phyloP scores from a whole-genome alignment of 2,329 filamentous ascomycete genomes.

The Trichoderma oligosporum region DNA sequence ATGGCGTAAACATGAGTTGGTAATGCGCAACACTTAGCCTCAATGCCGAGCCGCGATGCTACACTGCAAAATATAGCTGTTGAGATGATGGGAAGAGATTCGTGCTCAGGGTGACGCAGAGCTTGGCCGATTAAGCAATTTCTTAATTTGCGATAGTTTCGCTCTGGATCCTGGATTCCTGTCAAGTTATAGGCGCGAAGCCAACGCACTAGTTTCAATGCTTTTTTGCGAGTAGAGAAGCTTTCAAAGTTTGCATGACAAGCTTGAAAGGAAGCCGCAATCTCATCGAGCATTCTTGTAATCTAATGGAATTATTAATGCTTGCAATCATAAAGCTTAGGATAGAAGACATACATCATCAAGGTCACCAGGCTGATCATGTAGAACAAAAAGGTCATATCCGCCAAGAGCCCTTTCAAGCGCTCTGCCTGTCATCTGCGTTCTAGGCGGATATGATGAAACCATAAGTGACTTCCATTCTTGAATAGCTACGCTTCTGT shows the following conservation, averaged over 20 bases:
- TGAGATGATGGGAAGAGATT: slow-evolving; percentile 81
- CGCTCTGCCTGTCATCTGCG: slow-evolving; percentile 38
- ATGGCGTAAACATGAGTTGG: slow-evolving; percentile 83
- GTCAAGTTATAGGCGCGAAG: slow-evolving; percentile 64
- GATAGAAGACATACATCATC: slow-evolving; percentile 54
- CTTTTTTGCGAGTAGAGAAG: slow-evolving; percentile 62
- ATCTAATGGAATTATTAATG: slow-evolving; percentile 43
- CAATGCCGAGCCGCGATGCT: slow-evolving; percentile 68
- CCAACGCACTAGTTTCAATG: slow-evolving; percentile 64
- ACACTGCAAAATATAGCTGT: slow-evolving; percentile 82
- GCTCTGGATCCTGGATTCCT: slow-evolving; percentile 61
- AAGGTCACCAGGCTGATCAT: slow-evolving; percentile 68
- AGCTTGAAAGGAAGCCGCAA: slow-evolving; percentile 54
- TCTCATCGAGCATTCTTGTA: slow-evolving; percentile 58
- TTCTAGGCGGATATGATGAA: slow-evolving; percentile 21
- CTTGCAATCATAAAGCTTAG: slow-evolving; percentile 6
- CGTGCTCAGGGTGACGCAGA: slow-evolving; percentile 66
- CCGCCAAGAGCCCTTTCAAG: slow-evolving; percentile 74
- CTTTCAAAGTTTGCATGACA: slow-evolving; percentile 51
- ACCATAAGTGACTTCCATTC: slow-evolving; percentile 59
- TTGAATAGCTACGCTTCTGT: slow-evolving; percentile 73
- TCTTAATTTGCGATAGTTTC: slow-evolving; percentile 71
- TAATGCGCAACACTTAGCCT: slow-evolving; percentile 74
- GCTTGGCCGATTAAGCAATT: slow-evolving; percentile 88
- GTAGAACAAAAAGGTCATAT: slow-evolving; percentile 85